These are phyloP conservation scores for Kwoniella sp. DNA, from an alignment of 768 basidiomycete species.

Conservation along the genomic window DNA sequence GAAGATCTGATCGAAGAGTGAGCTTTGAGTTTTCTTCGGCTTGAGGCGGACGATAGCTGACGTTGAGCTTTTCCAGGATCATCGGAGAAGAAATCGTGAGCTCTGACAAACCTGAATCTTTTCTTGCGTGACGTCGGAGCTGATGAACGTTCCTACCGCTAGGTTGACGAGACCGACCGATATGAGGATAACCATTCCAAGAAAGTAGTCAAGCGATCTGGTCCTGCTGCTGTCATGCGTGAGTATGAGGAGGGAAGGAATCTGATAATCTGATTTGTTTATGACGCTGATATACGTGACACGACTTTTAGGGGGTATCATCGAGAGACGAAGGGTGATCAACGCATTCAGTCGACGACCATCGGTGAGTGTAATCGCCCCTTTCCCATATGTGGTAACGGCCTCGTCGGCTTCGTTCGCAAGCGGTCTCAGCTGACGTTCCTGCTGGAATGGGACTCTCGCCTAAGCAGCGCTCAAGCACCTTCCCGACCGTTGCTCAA, in stretches of 20 bases:
- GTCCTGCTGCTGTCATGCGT: conserved; percentile 73
- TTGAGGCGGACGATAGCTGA: conserved; percentile 11
- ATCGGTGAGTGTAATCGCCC: conserved; percentile 25
- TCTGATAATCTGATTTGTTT: neutral
- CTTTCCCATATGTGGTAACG: too few species aligned
- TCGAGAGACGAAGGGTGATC: conserved; percentile 51
- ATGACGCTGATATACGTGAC: neutral
- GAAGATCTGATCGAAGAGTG: conserved; percentile 65
- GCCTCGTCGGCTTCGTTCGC: too few species aligned
- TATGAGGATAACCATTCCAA: conserved; percentile 86
- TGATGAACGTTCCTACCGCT: conserved; percentile 1
- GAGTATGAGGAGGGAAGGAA: conserved; percentile 20
- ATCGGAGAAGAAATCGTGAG: conserved; percentile 84
- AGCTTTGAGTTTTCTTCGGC: conserved; percentile 2
- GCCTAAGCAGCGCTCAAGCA: conserved; percentile 8
- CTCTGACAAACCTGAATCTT: neutral
- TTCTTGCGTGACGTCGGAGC: neutral
- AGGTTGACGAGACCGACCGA: conserved; percentile 84
- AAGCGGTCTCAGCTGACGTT: neutral
- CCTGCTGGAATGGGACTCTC: neutral
- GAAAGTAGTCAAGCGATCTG: conserved; percentile 68
- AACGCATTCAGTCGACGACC: conserved; percentile 41
- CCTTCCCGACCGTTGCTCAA: conserved; percentile 3
- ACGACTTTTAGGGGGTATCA: conserved; percentile 49
- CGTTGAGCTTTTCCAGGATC: conserved; percentile 59